Conservation (phyloP, 768 basidiomycete species). For the Tubosaeta sp. region DNA sequence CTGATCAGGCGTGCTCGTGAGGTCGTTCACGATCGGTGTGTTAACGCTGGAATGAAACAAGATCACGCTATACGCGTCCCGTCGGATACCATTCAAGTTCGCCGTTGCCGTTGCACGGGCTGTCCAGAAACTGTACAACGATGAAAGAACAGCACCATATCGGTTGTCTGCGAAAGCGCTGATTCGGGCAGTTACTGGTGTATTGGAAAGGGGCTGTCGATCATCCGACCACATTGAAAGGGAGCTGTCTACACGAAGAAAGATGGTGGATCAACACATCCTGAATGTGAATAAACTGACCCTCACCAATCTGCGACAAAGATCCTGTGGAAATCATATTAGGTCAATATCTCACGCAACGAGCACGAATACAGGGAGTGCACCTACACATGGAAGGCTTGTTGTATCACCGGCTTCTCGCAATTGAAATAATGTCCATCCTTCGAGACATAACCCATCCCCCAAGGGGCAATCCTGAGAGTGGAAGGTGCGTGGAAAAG, state of each 20-base stretch:
- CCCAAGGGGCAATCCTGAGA: conserved; percentile 23
- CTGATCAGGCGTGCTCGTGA: conserved; percentile 40
- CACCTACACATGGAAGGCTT: conserved; percentile 58
- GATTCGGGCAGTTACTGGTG: conserved; percentile 40
- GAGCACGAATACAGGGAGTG: background rate
- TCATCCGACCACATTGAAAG: conserved; percentile 45
- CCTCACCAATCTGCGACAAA: conserved; percentile 50
- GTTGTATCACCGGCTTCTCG: conserved; percentile 50
- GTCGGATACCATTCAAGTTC: conserved; percentile 27
- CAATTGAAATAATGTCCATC: conserved; percentile 57
- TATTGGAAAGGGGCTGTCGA: conserved; percentile 40
- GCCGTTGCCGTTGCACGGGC: conserved; percentile 39
- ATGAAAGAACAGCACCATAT: conserved; percentile 56
- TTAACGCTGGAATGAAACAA: conserved; percentile 35
- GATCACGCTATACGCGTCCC: conserved; percentile 55
- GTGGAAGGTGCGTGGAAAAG: conserved; percentile 45
- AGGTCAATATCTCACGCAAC: background rate
- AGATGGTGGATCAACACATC: background rate
- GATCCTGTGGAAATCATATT: conserved; percentile 31
- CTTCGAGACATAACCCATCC: conserved; percentile 46
- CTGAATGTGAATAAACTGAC: background rate
- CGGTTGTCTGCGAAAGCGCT: conserved; percentile 38
- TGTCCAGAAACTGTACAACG: conserved; percentile 53
- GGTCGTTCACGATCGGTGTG: conserved; percentile 41
- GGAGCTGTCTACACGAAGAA: conserved; percentile 34